Conservation (phyloP, 805 yeast species). For the Wickerhamiella kazuoi region DNA sequence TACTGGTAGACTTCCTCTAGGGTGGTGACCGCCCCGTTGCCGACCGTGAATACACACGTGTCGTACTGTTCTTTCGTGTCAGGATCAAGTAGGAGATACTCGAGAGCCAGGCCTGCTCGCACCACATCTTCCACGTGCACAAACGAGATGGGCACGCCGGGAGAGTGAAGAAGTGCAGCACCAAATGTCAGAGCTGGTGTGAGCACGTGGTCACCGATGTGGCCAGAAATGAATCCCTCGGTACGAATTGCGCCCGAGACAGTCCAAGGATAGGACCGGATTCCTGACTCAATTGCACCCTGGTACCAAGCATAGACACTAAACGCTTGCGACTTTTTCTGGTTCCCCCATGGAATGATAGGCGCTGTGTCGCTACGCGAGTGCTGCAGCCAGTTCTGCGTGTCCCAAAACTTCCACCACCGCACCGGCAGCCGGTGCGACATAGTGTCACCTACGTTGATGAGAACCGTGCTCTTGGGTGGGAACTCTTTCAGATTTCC, state of each 20-base stretch:
- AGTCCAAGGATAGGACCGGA: slow-evolving; percentile 2
- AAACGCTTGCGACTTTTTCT: slow-evolving; percentile 9
- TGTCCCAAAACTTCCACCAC: slow-evolving; percentile 8
- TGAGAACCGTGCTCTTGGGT: slow-evolving; percentile 4
- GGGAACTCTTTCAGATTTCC: slow-evolving; percentile 7
- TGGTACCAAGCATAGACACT: slow-evolving; percentile 17
- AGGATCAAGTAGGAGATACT: slow-evolving; percentile 14
- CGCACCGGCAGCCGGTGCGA: slow-evolving; percentile 11
- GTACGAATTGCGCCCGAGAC: slow-evolving; percentile 12
- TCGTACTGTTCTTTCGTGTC: slow-evolving; percentile 5
- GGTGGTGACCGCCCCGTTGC: slow-evolving; percentile 12
- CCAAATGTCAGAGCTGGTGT: slow-evolving; percentile 11
- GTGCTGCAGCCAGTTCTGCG: slow-evolving; percentile 4
- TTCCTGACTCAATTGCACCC: slow-evolving; percentile 12
- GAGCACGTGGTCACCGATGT: slow-evolving; percentile 15
- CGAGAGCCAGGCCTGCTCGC: slow-evolving; percentile 28
- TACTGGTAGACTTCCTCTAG: slow-evolving; percentile 12
- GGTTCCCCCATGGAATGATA: slow-evolving; percentile 1
- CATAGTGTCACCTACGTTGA: slow-evolving; percentile 14
- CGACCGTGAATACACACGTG: slow-evolving; percentile 10
- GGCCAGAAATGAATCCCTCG: slow-evolving; percentile 16
- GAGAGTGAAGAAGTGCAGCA: slow-evolving; percentile 13
- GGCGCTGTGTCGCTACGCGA: slow-evolving; percentile 5
- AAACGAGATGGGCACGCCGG: slow-evolving; percentile 14
- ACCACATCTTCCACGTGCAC: slow-evolving; percentile 22